Percentiles rank a stretch among this genome's conserved stretches.
phyloP scores from a whole-genome alignment of 164 flowering plant genomes.

The Akebia trifoliata region DNA sequence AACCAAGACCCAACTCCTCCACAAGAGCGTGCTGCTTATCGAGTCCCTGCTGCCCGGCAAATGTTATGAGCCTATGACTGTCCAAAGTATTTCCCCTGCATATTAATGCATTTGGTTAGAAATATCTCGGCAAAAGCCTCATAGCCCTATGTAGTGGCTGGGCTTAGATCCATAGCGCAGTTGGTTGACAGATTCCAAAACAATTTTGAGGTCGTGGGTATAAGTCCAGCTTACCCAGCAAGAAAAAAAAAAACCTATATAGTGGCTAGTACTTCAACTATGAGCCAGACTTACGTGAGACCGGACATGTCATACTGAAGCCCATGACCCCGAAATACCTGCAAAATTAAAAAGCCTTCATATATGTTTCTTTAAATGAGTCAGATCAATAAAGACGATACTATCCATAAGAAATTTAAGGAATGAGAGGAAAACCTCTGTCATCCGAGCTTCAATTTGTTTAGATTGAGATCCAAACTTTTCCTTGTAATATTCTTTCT shows the following conservation, averaged over 20 bases:
- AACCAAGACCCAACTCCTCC: constrained; percentile 73
- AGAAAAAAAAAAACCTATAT: too few species aligned
- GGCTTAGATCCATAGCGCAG: too few species aligned
- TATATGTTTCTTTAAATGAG: not conserved
- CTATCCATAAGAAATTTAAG: not conserved
- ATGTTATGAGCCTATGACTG: constrained; percentile 81
- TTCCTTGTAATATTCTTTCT: constrained; percentile 44
- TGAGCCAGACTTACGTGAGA: constrained; percentile 58
- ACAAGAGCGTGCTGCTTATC: constrained; percentile 84
- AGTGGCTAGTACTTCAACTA: not conserved
- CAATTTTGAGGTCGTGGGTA: too few species aligned
- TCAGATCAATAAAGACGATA: not conserved
- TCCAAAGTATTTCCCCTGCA: constrained; percentile 86
- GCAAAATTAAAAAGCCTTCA: constrained; percentile 21
- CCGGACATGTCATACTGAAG: constrained; percentile 61
- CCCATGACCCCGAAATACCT: constrained; percentile 64
- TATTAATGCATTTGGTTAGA: constrained; percentile 6
- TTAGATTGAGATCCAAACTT: constrained; percentile 64
- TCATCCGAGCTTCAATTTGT: constrained; percentile 52
- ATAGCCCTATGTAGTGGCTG: not conserved
- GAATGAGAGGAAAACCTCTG: constrained; percentile 48
- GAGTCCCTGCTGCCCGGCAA: constrained; percentile 63
- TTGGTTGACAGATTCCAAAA: too few species aligned
- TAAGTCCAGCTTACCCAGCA: too few species aligned
- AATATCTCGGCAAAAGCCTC: not conserved